phyloP scores from a whole-genome alignment of 192 early-diverging fungal genomes.

The Umbelopsis sp. region DNA sequence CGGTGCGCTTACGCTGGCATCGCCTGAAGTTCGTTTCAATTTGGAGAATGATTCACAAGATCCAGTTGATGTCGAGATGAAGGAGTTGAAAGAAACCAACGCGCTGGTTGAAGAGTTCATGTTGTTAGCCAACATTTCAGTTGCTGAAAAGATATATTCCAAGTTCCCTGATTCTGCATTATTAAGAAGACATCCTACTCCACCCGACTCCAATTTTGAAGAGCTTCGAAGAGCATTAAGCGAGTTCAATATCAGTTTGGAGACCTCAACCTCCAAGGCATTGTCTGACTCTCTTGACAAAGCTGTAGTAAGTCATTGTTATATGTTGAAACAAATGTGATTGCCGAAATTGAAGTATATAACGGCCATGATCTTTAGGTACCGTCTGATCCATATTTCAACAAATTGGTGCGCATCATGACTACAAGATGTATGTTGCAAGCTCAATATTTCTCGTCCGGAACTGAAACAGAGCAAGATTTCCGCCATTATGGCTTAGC shows the following conservation, averaged over 20 bases:
- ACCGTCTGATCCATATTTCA: conserved; percentile 91
- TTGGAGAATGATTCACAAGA: conserved; percentile 88
- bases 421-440: conserved; percentile 97
- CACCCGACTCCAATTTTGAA: conserved; percentile 53
- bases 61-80: conserved; percentile 91
- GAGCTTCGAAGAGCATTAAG: conserved; percentile 61
- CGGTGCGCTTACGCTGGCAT: conserved; percentile 90
- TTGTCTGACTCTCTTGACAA: conserved; percentile 89
- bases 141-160: conserved; percentile 82
- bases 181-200: conserved; percentile 71
- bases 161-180: conserved; percentile 79
- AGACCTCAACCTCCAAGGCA: conserved; percentile 71
- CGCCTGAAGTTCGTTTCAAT: conserved; percentile 91
- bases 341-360: conserved; percentile 18
- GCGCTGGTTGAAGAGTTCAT: conserved; percentile 98
- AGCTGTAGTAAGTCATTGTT: conserved; percentile 55
- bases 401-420: conserved; percentile 93
- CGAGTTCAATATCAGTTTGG: conserved; percentile 63
- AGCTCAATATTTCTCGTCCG: conserved; percentile 96
- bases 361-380: conserved; percentile 45
- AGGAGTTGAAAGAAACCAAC: conserved; percentile 87
- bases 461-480: conserved; percentile 59
- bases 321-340: not conserved
- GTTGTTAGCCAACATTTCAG: conserved; percentile 95
- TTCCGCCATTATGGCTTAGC: conserved; percentile 95